phyloP scores from a whole-genome alignment of 306 rosid genomes.

The Carpinus viminea region DNA sequence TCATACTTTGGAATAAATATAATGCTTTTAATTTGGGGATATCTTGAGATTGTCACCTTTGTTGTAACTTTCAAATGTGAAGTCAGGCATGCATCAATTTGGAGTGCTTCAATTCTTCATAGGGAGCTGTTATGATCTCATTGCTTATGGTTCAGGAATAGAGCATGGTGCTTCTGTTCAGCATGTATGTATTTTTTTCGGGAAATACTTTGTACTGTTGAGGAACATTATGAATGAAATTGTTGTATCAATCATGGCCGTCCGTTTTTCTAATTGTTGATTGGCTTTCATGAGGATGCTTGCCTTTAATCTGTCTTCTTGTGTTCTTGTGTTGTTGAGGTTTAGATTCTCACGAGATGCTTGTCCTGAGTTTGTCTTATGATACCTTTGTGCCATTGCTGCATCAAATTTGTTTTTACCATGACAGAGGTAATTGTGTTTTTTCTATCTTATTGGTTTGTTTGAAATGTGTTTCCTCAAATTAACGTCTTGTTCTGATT shows the following conservation, averaged over 20 bases:
- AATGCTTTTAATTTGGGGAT: background rate
- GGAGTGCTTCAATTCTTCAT: background rate
- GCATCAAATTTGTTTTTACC: conserved; percentile 5
- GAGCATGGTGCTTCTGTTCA: background rate
- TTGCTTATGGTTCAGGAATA: background rate
- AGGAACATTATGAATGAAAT: background rate
- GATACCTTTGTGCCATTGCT: conserved; percentile 2
- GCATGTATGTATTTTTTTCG: background rate
- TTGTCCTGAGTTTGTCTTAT: background rate
- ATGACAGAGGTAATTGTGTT: background rate
- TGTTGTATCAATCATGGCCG: background rate
- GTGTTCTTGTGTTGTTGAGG: background rate
- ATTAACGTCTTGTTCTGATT: background rate
- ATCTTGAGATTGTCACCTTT: background rate
- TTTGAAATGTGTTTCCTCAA: background rate
- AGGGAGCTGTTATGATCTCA: background rate
- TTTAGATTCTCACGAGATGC: background rate
- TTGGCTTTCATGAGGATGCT: background rate
- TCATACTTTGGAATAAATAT: background rate
- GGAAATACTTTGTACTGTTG: background rate
- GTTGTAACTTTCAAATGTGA: background rate
- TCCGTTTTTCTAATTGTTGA: background rate
- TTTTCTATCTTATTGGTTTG: background rate
- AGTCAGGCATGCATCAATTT: background rate
- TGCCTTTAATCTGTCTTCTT: background rate